Conservation (phyloP, 371 early-diverging fungal genomes). For the Mortierella sp. region DNA sequence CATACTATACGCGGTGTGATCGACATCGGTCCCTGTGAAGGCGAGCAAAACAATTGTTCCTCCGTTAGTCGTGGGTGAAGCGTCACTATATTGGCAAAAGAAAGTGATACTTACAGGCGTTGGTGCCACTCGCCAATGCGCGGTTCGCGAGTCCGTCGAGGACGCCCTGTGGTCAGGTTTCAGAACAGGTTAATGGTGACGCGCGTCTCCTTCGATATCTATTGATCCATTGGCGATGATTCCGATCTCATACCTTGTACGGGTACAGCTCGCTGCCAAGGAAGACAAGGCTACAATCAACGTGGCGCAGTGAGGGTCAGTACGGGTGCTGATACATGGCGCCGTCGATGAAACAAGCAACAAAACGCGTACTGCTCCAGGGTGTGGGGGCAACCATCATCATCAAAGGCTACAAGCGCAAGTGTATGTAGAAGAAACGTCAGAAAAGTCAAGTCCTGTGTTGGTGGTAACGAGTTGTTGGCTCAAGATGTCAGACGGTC, state of each 20-base stretch:
- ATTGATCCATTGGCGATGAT: too few relatives aligned
- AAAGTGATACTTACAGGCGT: conserved; percentile 62
- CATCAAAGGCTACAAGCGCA: conserved; percentile 64
- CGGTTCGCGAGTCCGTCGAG: conserved; percentile 77
- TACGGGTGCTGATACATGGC: not conserved
- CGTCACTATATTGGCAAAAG: not conserved
- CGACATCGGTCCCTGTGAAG: conserved; percentile 48
- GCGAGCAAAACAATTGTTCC: too few relatives aligned
- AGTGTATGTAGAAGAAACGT: not conserved
- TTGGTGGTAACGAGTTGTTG: too few relatives aligned
- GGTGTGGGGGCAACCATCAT: conserved; percentile 77
- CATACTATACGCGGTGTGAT: conserved; percentile 72
- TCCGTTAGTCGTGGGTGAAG: not conserved
- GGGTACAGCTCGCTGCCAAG: conserved; percentile 76
- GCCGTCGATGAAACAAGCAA: not conserved
- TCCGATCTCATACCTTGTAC: conserved; percentile 59
- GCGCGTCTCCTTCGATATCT: too few relatives aligned
- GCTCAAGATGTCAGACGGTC: not conserved
- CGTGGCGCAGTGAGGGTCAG: not conserved
- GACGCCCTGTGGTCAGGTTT: conserved; percentile 56
- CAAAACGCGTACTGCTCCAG: conserved; percentile 68
- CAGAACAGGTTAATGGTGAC: not conserved
- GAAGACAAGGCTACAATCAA: conserved; percentile 62
- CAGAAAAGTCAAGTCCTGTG: not conserved
- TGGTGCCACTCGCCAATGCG: conserved; percentile 76